Percentiles rank a stretch among this genome's conserved stretches.
These are phyloP conservation scores for Penicillium pancosmium DNA, from an alignment of 495 filamentous ascomycete species.

Conservation along the genomic window DNA sequence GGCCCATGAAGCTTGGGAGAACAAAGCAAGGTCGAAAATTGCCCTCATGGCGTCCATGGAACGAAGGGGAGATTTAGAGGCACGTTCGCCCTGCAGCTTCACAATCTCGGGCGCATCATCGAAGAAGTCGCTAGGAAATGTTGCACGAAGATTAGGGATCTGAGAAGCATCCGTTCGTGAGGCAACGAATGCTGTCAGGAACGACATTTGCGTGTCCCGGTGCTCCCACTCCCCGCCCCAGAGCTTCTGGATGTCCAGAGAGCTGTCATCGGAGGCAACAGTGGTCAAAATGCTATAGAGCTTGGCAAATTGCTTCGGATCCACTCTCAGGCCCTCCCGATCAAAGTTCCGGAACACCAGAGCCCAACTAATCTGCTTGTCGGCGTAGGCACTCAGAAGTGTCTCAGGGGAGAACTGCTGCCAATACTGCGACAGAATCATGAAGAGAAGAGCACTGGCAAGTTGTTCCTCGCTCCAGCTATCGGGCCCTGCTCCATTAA, in stretches of 20 bases:
- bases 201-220: constrained; percentile 83
- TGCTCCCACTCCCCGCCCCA: constrained; percentile 93
- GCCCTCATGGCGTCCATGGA: constrained; percentile 84
- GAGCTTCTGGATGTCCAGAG: constrained; percentile 75
- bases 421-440: constrained; percentile 69
- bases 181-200: constrained; percentile 78
- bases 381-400: constrained; percentile 67
- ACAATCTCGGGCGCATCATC: constrained; percentile 69
- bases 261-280: constrained; percentile 61
- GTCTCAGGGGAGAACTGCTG: constrained; percentile 70
- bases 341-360: constrained; percentile 82
- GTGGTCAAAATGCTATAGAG: constrained; percentile 76
- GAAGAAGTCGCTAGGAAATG: constrained; percentile 79
- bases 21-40: constrained; percentile 75
- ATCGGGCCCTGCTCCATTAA: constrained; percentile 65
- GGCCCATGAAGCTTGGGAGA: constrained; percentile 64
- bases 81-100: constrained; percentile 69
- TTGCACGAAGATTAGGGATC: constrained; percentile 76
- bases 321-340: constrained; percentile 72
- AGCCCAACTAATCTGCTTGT: constrained; percentile 74
- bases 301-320: constrained; percentile 75
- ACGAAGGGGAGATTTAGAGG: constrained; percentile 82
- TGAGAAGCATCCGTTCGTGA: constrained; percentile 79
- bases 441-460: constrained; percentile 78
- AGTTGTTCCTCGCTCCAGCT: constrained; percentile 81